Conservation (phyloP, 352 stramenopile species). For the Globisporangium viniferum region DNA sequence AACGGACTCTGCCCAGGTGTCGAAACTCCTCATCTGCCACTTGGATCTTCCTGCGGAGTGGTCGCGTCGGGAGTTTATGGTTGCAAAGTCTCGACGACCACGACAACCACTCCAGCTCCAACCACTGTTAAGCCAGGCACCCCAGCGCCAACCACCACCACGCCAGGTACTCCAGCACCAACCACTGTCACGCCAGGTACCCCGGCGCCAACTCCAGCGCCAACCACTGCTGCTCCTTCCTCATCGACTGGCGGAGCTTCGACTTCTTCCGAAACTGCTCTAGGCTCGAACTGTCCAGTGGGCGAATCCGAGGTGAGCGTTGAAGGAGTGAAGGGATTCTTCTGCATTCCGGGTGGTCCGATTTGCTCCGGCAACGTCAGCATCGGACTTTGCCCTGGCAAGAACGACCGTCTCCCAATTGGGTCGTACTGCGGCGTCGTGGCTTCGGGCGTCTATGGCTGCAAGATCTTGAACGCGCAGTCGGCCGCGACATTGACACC, state of each 20-base stretch:
- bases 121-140: not conserved
- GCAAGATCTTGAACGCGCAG: slow-evolving; percentile 15
- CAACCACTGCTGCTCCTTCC: not conserved
- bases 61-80: not conserved
- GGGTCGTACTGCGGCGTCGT: slow-evolving; percentile 21
- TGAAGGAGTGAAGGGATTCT: slow-evolving; percentile 13
- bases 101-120: not conserved
- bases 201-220: not conserved
- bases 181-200: not conserved
- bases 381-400: slow-evolving; percentile 12
- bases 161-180: not conserved
- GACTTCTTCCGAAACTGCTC: not conserved
- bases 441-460: slow-evolving; percentile 19
- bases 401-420: slow-evolving; percentile 10
- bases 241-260: not conserved
- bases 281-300: slow-evolving; percentile 5
- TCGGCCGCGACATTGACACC: slow-evolving; percentile 1
- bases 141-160: not conserved
- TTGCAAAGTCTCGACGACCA: not conserved
- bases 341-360: slow-evolving; percentile 11
- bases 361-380: slow-evolving; percentile 12
- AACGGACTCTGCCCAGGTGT: slow-evolving; percentile 20
- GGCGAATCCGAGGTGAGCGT: slow-evolving; percentile 7
- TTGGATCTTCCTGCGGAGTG: slow-evolving; percentile 13
- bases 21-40: slow-evolving; percentile 4